Evolutionary conservation across 176 grass and related monocot genomes (phyloP).

Genomic region (Otatea glauca): DNA sequence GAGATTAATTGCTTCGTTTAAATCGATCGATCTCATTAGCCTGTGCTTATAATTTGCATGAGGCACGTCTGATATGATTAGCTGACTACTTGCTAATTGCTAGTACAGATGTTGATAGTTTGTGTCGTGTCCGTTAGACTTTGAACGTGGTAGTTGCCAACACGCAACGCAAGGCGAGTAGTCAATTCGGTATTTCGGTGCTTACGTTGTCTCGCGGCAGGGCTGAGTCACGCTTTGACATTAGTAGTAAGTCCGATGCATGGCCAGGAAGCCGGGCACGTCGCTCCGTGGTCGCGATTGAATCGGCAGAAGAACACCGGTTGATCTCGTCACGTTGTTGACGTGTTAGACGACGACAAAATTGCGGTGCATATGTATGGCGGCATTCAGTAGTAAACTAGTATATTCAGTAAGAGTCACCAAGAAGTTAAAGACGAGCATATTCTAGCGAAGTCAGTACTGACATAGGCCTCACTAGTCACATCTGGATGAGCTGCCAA

Average conservation of each 20-base stretch:
- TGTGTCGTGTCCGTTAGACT: background rate
- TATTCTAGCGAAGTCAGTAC: too few species aligned
- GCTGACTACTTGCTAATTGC: background rate
- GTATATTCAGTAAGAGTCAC: too few species aligned
- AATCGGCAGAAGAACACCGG: background rate
- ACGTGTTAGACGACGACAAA: background rate
- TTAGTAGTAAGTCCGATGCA: too few species aligned
- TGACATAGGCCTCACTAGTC: too few species aligned
- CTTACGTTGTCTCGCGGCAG: background rate
- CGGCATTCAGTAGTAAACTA: background rate
- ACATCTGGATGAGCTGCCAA: too few species aligned
- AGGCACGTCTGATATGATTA: background rate
- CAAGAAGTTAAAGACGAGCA: too few species aligned
- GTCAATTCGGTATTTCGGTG: background rate
- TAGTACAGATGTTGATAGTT: background rate
- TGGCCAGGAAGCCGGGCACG: too few species aligned
- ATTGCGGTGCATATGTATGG: too few species aligned
- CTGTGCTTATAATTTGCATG: background rate
- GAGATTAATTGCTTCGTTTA: background rate
- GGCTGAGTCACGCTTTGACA: too few species aligned
- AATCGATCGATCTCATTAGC: background rate
- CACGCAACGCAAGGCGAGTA: background rate
- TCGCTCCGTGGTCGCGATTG: background rate
- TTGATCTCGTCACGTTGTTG: constrained; percentile 2
- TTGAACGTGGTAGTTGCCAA: background rate